phyloP scores from a whole-genome alignment of 108 stramenopile species.

The Fistulifera pelliculosa region DNA sequence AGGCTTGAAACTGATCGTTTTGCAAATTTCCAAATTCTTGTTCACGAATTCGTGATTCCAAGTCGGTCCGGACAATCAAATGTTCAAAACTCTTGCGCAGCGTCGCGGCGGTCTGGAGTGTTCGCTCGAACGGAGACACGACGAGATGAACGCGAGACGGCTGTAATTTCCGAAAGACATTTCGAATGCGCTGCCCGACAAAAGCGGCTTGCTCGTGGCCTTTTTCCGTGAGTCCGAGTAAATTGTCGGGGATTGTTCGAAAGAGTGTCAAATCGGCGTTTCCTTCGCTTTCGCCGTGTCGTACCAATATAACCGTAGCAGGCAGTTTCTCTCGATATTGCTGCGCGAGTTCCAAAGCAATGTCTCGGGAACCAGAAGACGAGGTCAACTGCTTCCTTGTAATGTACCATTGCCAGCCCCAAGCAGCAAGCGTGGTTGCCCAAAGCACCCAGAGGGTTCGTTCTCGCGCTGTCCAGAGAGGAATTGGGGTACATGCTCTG shows the following conservation, averaged over 20 bases:
- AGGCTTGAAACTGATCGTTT: constrained; percentile 15
- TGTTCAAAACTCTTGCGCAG: no score
- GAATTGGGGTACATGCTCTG: no score
- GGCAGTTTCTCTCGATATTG: constrained; percentile 14
- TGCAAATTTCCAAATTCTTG: constrained; percentile 49
- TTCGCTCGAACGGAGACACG: constrained; percentile 1
- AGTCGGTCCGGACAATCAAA: constrained; percentile 9
- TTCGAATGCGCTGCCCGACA: constrained; percentile 38
- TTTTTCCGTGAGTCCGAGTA: constrained; percentile 44
- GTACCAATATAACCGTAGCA: constrained; percentile 56
- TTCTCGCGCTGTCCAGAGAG: no score
- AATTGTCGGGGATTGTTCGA: constrained; percentile 64
- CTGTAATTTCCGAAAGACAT: constrained; percentile 13
- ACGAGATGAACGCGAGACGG: no score
- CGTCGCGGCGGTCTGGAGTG: neutral
- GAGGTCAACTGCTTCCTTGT: no score
- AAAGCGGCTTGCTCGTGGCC: constrained; percentile 38
- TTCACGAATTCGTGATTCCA: constrained; percentile 28
- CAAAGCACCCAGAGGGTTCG: no score
- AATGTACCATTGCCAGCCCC: no score
- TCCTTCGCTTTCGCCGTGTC: constrained; percentile 68
- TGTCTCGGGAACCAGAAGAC: no score
- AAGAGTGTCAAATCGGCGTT: constrained; percentile 67
- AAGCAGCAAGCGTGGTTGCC: no score
- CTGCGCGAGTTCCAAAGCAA: neutral